phyloP scores from a whole-genome alignment of 148 eudicot species.

The Agrostemma githago region DNA sequence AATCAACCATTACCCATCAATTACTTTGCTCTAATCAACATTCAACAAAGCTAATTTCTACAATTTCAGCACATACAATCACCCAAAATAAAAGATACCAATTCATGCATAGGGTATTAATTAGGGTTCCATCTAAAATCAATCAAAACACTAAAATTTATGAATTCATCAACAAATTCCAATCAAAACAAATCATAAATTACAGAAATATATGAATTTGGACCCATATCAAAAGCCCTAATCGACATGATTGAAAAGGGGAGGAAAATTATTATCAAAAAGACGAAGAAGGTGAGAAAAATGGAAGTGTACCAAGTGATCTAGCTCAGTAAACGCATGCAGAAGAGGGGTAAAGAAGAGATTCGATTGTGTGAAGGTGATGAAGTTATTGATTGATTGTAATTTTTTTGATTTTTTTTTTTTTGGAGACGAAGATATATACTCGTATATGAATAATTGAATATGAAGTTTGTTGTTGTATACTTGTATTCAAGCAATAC shows the following conservation, averaged over 20 bases:
- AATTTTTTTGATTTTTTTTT: too few species aligned
- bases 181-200: neutral
- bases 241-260: neutral
- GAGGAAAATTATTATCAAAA: neutral
- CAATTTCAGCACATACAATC: neutral
- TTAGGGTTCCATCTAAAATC: neutral
- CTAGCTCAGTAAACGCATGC: conserved; percentile 6
- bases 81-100: neutral
- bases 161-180: neutral
- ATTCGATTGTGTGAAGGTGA: neutral
- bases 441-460: too few species aligned
- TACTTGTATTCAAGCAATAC: too few species aligned
- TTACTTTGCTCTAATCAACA: neutral
- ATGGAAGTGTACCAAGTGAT: neutral
- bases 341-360: neutral
- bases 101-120: neutral
- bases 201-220: neutral
- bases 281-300: neutral
- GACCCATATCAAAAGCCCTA: conserved; percentile 1
- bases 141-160: too few species aligned
- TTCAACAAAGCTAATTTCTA: too few species aligned
- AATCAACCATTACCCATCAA: neutral
- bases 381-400: neutral
- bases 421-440: too few species aligned
- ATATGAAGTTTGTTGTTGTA: too few species aligned